Percentiles rank a stretch among this genome's conserved stretches.
These are phyloP conservation scores for Globisporangium nodosum DNA, from an alignment of 352 stramenopile genomes.

Conservation along the genomic window DNA sequence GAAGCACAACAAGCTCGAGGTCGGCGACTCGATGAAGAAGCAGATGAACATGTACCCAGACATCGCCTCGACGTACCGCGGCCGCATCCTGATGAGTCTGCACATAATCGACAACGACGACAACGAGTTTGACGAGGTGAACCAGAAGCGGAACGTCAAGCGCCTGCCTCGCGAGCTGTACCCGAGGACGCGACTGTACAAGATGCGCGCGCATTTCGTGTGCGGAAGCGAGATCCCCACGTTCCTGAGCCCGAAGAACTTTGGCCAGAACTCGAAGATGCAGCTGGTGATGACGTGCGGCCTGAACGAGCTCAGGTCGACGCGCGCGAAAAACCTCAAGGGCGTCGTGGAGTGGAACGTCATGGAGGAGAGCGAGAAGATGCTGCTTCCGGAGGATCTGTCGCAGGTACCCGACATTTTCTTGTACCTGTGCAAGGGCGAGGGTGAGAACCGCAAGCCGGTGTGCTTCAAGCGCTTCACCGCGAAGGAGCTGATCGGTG, in stretches of 20 bases:
- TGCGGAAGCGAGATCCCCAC: conserved; percentile 51
- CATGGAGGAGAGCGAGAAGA: conserved; percentile 60
- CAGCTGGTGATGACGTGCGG: conserved; percentile 50
- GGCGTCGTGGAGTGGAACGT: conserved; percentile 79
- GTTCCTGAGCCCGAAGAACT: conserved; percentile 32
- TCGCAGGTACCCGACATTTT: conserved; percentile 79
- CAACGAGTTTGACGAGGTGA: conserved; percentile 55
- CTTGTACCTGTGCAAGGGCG: conserved; percentile 65
- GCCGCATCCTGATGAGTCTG: conserved; percentile 64
- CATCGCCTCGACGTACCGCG: conserved; percentile 71
- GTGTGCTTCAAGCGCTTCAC: conserved; percentile 77
- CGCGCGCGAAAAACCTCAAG: conserved; percentile 51
- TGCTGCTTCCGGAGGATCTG: conserved; percentile 45
- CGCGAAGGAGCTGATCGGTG: conserved; percentile 47
- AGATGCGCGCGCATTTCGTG: conserved; percentile 64
- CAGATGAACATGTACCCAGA: conserved; percentile 59
- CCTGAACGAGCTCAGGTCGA: conserved; percentile 42
- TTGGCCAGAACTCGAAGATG: conserved; percentile 77
- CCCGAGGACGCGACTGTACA: conserved; percentile 50
- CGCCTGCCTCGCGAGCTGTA: conserved; percentile 42
- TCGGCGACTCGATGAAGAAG: conserved; percentile 29
- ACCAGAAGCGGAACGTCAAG: conserved; percentile 60
- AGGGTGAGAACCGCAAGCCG: conserved; percentile 46
- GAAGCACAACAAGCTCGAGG: conserved; percentile 33
- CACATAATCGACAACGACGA: conserved; percentile 45